Base-by-base conservation (phyloP, 78 protist genomes). In the Chrysochromulina tobinii region DNA sequence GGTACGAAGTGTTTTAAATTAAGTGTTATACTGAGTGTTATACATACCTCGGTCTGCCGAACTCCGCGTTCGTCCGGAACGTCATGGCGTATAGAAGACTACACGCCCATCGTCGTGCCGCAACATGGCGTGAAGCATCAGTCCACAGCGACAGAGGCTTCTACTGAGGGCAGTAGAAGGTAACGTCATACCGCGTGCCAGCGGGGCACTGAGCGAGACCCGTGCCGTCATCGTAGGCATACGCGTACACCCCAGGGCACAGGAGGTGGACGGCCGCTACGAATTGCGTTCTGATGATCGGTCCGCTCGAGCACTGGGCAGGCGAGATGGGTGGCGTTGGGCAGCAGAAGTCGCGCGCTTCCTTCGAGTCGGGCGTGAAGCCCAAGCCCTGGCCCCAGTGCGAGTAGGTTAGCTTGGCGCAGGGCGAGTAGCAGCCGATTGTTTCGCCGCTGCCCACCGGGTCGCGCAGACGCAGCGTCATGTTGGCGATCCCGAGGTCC, bases 401-500 rank as follows among this genome's bases (percentile, higher is more conserved):
- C 11, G 27, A 1, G 57, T 17, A 75, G 57, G 83, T 50, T 14
- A 75, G 83, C 57, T 38, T 75, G 58, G 38, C 83, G 23, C 83
- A 75, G 58, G 83, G 83, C 21, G 83, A 75, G 83, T 75, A 75
- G 83, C 83, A 75, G 14, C 83, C 83, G 59, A 75, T 57, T 12
- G 6, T 18, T 3, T 1, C 21, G 12, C 14, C 17, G 27, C 11
- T 50, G 57, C 50, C 25, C 27, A 15, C 57, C 4, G 58, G 83
- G 12, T 11, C 54, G 23, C 15, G 57, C 58, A 75, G 27, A 2
- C 18, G 83, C 83, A 75, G 57, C 21, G 55, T 75, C 27, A 6
- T 38, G 4, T 50, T 1, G 25, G 12, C n/a, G 12, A 2, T 5
- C 14, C 83, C 83, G 25, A 75, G 83, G n/a, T 27, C 15, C n/a